Percentiles rank a stretch among this genome's conserved stretches.
These are phyloP conservation scores for Sporothrix inflata DNA, from an alignment of 2,329 filamentous ascomycete species.

Conservation along the genomic window DNA sequence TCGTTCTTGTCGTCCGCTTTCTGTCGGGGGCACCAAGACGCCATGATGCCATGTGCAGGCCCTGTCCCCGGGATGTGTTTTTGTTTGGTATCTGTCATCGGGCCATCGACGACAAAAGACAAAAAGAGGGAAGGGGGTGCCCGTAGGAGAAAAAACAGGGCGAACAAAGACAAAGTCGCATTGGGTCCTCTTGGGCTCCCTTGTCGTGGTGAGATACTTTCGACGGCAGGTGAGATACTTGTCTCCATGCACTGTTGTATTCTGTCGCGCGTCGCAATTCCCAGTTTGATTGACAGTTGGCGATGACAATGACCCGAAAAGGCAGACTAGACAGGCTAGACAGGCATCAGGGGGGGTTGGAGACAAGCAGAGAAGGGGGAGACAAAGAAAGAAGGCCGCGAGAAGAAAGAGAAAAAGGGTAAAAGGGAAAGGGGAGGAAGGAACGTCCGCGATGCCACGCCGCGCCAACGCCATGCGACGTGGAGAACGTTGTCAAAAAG, in stretches of 20 bases:
- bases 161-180: not conserved
- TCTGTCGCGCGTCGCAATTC: conserved; percentile 19
- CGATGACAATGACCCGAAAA: conserved; percentile 20
- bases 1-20: not conserved
- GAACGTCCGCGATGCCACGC: not conserved
- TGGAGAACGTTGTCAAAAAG: conserved; percentile 12
- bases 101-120: not conserved
- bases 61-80: not conserved
- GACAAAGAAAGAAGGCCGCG: conserved; percentile 3
- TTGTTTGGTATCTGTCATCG: conserved; percentile 4
- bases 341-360: conserved; percentile 19
- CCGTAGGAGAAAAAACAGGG: not conserved
- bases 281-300: conserved; percentile 21
- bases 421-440: not conserved
- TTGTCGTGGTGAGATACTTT: conserved; percentile 5
- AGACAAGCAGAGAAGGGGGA: not conserved
- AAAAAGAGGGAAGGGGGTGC: not conserved
- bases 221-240: not conserved
- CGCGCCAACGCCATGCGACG: conserved; percentile 14
- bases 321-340: conserved; percentile 1
- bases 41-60: not conserved
- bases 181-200: not conserved
- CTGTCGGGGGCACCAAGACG: not conserved
- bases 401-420: not conserved
- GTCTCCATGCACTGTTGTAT: not conserved